Conservation (phyloP, 345 rosid species). For the Eucalyptus coolabah region DNA sequence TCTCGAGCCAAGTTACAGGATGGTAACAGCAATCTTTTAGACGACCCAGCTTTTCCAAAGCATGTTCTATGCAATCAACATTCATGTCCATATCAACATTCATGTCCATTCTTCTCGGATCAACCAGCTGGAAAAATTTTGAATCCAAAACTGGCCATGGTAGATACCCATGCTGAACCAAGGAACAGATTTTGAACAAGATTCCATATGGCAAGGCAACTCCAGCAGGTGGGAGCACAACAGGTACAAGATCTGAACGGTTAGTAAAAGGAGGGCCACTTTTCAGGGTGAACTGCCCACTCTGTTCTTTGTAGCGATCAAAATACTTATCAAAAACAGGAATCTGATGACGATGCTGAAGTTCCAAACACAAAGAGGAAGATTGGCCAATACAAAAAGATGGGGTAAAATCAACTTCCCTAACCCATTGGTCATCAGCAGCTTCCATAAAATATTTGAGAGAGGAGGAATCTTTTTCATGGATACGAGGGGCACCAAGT, state of each 20-base stretch:
- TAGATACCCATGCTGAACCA: conserved; percentile 38
- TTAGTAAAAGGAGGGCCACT: conserved; percentile 9
- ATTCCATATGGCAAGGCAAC: conserved; percentile 18
- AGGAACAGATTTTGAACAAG: conserved; percentile 23
- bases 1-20: conserved; percentile 27
- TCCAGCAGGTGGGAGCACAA: conserved; percentile 18
- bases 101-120: background rate
- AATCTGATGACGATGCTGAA: conserved; percentile 1
- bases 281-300: background rate
- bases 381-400: conserved; percentile 34
- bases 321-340: conserved; percentile 20
- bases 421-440: conserved; percentile 28
- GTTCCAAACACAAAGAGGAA: conserved; percentile 36
- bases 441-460: conserved; percentile 9
- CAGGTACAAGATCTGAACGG: conserved; percentile 15
- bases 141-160: conserved; percentile 26
- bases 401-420: conserved; percentile 39
- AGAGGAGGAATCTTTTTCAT: background rate
- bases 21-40: conserved; percentile 27
- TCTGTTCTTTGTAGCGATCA: conserved; percentile 8
- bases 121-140: conserved; percentile 11
- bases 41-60: conserved; percentile 16
- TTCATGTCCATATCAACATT: background rate
- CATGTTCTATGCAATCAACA: conserved; percentile 15
- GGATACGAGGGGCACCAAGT: conserved; percentile 15